Percentiles rank a stretch among this genome's conserved stretches.
Evolutionary conservation across 2,329 filamentous ascomycete genomes (phyloP).

Genomic region (Monilinia polystroma): DNA sequence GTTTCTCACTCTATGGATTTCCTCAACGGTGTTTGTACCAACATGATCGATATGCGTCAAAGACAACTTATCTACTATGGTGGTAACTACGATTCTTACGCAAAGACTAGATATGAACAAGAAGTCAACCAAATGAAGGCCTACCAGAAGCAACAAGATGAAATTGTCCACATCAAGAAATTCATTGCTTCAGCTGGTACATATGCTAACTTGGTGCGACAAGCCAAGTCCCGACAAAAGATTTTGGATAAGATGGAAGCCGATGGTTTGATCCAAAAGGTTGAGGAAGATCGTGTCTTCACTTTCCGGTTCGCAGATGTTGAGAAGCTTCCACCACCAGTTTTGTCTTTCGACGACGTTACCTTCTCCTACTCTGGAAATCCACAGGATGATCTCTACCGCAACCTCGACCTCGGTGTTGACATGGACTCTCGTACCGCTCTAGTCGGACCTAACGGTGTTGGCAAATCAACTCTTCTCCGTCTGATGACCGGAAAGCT

Average conservation of each 20-base stretch:
- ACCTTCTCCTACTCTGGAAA: constrained; percentile 97
- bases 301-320: constrained; percentile 98
- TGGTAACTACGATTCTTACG: constrained; percentile 99
- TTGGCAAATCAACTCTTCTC: constrained; percentile 95
- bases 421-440: constrained; percentile 99
- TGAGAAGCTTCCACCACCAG: constrained; percentile 97
- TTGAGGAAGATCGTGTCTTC: constrained; percentile 82
- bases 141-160: constrained; percentile 98
- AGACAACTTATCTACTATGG: constrained; percentile 94
- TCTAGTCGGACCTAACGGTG: constrained; percentile 97
- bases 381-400: constrained; percentile 86
- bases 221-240: constrained; percentile 99
- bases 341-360: constrained; percentile 93
- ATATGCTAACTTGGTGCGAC: constrained; percentile 97
- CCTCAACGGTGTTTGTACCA: constrained; percentile 96
- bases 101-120: constrained; percentile 90
- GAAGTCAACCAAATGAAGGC: constrained; percentile 99
- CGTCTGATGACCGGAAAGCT: constrained; percentile 96
- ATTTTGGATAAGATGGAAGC: constrained; percentile 99
- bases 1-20: constrained; percentile 99
- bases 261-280: constrained; percentile 95
- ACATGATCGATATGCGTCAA: constrained; percentile 96
- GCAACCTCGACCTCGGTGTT: constrained; percentile 95
- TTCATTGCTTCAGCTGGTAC: constrained; percentile 99
- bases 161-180: constrained; percentile 99